A percentile compares a stretch with the other conserved stretches of the same genome.
These are phyloP conservation scores for Trichomonas gallinae DNA, from an alignment of 208 protist genomes.

Conservation along the genomic window DNA sequence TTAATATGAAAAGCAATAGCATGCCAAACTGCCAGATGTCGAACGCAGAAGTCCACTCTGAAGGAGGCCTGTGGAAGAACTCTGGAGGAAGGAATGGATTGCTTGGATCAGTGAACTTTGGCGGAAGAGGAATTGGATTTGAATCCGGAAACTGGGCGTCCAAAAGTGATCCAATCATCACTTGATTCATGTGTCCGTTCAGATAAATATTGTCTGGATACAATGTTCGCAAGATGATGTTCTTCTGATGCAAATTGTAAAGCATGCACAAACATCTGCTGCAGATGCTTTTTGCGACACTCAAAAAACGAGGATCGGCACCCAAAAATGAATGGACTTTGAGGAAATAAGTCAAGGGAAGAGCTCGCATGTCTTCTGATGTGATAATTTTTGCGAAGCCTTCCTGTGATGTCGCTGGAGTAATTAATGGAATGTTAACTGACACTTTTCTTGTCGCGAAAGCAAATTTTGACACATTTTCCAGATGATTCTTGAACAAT, in stretches of 20 bases:
- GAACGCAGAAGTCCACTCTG: background rate
- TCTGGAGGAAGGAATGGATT: background rate
- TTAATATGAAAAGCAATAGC: background rate
- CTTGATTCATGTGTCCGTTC: background rate
- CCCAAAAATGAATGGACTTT: background rate
- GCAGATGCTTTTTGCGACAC: background rate
- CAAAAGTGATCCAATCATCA: background rate
- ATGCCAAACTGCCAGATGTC: conserved; percentile 2
- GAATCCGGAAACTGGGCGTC: background rate
- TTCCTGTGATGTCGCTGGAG: background rate
- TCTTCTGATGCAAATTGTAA: background rate
- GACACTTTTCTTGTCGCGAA: background rate
- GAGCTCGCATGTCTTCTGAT: background rate
- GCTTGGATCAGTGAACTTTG: background rate
- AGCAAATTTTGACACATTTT: background rate
- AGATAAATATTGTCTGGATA: background rate
- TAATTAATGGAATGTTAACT: background rate
- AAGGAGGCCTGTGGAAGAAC: background rate
- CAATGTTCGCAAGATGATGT: background rate
- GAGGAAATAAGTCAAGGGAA: background rate
- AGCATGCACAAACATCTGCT: background rate
- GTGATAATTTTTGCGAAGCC: background rate
- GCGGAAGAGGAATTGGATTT: background rate
- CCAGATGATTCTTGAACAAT: background rate
- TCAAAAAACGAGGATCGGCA: background rate